Conservation (phyloP, 805 yeast genomes). For the Lipomyces spencermartinsiae region DNA sequence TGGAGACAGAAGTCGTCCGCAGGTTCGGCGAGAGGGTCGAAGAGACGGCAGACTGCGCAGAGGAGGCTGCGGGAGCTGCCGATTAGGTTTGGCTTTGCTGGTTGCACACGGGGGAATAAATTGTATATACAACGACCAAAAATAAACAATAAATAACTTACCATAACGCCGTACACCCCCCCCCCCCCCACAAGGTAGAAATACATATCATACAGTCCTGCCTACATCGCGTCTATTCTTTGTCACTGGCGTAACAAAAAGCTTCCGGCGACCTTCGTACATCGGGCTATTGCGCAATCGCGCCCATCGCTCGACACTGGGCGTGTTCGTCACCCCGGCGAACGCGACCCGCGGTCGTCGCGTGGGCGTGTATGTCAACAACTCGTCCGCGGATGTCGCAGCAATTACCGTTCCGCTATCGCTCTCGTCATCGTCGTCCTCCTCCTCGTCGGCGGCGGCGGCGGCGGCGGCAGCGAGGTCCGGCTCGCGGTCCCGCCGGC, state of each 20-base stretch:
- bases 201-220: slow-evolving; percentile 11
- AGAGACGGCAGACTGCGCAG: background rate
- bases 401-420: slow-evolving; percentile 6
- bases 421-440: slow-evolving; percentile 4
- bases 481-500: background rate
- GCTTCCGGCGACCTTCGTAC: slow-evolving; percentile 31
- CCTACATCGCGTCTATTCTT: background rate
- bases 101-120: background rate
- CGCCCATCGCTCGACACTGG: slow-evolving; percentile 31
- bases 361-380: slow-evolving; percentile 18
- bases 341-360: slow-evolving; percentile 13
- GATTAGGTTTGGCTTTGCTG: background rate
- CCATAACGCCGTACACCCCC: slow-evolving; percentile 1
- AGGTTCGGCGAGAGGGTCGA: slow-evolving; percentile 41
- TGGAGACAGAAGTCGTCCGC: slow-evolving; percentile 51
- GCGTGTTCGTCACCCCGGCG: slow-evolving; percentile 6
- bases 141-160: background rate
- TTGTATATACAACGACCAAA: background rate
- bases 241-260: slow-evolving; percentile 30
- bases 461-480: slow-evolving; percentile 5
- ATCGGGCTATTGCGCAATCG: slow-evolving; percentile 35
- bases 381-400: background rate
- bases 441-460: slow-evolving; percentile 14
- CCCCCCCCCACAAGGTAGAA: background rate
- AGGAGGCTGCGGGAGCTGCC: background rate